Conservation (phyloP, 2,329 filamentous ascomycete species). For the Ceratocystis ficicola region DNA sequence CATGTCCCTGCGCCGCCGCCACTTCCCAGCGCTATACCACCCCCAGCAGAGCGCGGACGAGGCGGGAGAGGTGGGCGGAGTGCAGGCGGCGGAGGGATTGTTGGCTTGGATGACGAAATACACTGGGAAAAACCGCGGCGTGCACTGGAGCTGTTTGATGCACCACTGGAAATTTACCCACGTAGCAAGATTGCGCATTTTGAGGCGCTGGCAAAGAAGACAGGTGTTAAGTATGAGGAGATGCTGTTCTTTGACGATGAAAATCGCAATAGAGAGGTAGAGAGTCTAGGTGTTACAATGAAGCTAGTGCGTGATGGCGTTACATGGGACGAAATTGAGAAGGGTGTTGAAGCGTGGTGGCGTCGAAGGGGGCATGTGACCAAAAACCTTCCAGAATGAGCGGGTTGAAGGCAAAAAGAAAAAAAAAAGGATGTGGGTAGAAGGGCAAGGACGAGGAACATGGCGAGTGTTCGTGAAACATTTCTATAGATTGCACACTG, state of each 20-base stretch:
- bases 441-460: background rate
- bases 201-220: constrained; percentile 55
- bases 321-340: constrained; percentile 62
- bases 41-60: background rate
- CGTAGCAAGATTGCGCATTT: constrained; percentile 81
- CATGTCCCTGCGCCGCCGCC: constrained; percentile 38
- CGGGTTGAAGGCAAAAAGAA: background rate
- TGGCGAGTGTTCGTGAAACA: background rate
- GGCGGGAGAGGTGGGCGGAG: constrained; percentile 24
- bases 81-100: constrained; percentile 22
- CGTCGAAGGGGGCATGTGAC: constrained; percentile 45
- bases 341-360: constrained; percentile 70
- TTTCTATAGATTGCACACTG: background rate
- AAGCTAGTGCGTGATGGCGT: constrained; percentile 70
- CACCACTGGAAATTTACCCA: constrained; percentile 54
- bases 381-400: constrained; percentile 5
- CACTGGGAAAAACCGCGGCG: constrained; percentile 30
- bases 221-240: constrained; percentile 60
- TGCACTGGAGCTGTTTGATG: constrained; percentile 49
- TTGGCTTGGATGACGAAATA: constrained; percentile 11
- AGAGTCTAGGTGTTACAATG: constrained; percentile 69
- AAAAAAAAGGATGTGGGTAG: background rate
- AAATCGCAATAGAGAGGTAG: constrained; percentile 70
- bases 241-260: constrained; percentile 98
- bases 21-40: constrained; percentile 21